Base-by-base conservation (phyloP, 257 asterid genomes). In the Jaltomata sinuosa region DNA sequence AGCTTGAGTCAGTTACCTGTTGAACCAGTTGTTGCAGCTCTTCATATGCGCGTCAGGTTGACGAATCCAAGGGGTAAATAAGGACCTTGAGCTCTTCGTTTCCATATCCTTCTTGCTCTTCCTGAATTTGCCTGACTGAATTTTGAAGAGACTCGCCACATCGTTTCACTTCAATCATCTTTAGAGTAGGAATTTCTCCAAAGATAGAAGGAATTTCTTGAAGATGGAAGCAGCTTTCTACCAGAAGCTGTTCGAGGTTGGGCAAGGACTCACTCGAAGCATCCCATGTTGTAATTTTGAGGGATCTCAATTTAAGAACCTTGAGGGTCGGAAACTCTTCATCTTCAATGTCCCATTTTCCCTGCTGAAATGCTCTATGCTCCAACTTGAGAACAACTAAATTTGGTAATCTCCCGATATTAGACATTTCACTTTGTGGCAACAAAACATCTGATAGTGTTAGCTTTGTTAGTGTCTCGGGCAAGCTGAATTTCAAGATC, bases 161-260 rank as follows among this genome's bases (percentile, higher is more conserved):
- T 38, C 83, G 65, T 54, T 72, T 83, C 76, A 72, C 36, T 54
- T 83, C 86, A 38, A 83, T 72, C 34, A 78, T 69, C 68, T 72
- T 50, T 9, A 83, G 72, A 40, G 71, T 54, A 34, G 47, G 22
- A 29, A 72, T 40, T 72, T 83, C 86, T 72, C 82, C 82, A 54
- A 83, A 10, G 25, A n/a, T 18, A 54, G 49, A 53, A 22, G 85
- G 85, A 27, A 71, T 36, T 67, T 61, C 45, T 5, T 79, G 40
- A 50, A 79, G 83, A 18, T 47, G 42, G 7, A 49, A 49, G 4
- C 50, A 79, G 65, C 52, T 49, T 29, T 36, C 50, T n/a, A 31
- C 59, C n/a, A 79, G 47, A 21, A 27, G n/a, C 42, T 16, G 38
- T 32, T 50, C 18, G 42, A 79, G 83, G 15, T 52, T 49, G 3